Evolutionary conservation across 2,329 filamentous ascomycete genomes (phyloP), one percentile per base, ranked within the genome.

Genomic region (Neurospora crassa): DNA sequence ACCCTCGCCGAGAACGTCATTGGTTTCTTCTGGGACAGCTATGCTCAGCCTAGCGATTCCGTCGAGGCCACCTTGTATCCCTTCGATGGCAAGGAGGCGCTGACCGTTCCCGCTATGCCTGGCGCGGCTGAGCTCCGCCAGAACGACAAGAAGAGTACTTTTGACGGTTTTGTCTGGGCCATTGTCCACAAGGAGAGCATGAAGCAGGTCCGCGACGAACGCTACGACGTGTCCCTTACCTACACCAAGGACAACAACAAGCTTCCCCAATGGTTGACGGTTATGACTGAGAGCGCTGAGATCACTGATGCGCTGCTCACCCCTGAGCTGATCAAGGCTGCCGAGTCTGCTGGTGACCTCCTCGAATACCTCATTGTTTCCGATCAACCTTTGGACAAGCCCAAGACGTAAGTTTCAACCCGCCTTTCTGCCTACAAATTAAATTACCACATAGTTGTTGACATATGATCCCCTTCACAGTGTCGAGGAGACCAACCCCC

Each of bases 231-330:
- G 70, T 97, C 93, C 70, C 88, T 99, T 76, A 97, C 96, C 59
- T 90, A 90, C 75, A 97, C 95, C 79, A 97, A 97, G 86, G 96
- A 99, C 78, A 89, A 94, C 82, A 80, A 91, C 70, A 97, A 97
- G 85, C 89, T 99, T 42, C 95, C 96, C 42, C 83, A 87, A 74
- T 99, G 94, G 94, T 86, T 91, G 70, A 97, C 93, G 14, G 89
- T 97, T 78, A 98, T 99, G 96, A 96, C 90, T 79, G 96, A 99
- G 86, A 97, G 91, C 82, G 94, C 94, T 72, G 96, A 98, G 83
- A 91, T 99, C 77, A 97, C 94, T 14, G 92, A 97, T 67, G 85
- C 89, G 7, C 84, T 99, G 75, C 87, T 99, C 69, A 97, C 93
- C 4, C 87, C 91, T n/a, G 95, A 98, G 77, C 86, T 99, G 45